These are phyloP conservation scores for Coix lacrymajobi DNA, from an alignment of 176 grass and related monocot genomes.

Conservation along the genomic window DNA sequence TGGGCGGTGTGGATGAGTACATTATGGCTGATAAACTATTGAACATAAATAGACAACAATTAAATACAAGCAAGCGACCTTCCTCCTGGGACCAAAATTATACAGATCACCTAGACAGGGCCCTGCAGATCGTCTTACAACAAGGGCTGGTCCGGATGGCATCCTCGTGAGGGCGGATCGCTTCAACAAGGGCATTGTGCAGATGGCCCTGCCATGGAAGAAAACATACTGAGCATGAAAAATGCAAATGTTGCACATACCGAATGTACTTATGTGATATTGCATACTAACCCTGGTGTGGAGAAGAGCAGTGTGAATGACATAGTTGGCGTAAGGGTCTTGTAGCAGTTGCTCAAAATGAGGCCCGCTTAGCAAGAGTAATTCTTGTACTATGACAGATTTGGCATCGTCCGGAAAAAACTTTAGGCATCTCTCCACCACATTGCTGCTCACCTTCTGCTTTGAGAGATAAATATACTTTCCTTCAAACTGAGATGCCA, in stretches of 20 bases:
- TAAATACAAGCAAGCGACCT: neutral
- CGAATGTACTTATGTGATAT: neutral
- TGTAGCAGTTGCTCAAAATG: conserved; percentile 77
- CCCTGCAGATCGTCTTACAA: conserved; percentile 82
- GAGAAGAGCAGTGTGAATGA: conserved; percentile 68
- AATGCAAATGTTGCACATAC: neutral
- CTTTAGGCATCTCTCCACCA: conserved; percentile 91
- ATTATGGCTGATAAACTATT: conserved; percentile 32
- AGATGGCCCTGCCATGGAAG: conserved; percentile 44
- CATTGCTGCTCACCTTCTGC: conserved; percentile 95
- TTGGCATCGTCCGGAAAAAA: conserved; percentile 52
- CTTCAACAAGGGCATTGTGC: conserved; percentile 42
- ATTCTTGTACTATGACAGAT: conserved; percentile 56
- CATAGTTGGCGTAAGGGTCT: conserved; percentile 90
- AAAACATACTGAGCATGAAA: neutral
- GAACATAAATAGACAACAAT: conserved; percentile 46
- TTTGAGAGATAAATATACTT: conserved; percentile 72
- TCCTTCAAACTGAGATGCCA: conserved; percentile 70
- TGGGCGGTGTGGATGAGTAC: conserved; percentile 27
- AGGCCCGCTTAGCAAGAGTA: conserved; percentile 50
- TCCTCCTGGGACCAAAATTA: conserved; percentile 14
- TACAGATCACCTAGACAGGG: conserved; percentile 41
- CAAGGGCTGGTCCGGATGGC: conserved; percentile 64
- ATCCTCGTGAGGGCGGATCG: conserved; percentile 59
- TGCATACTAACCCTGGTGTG: conserved; percentile 50